Conservation (phyloP, 306 rosid genomes). For the Acacia acuminata region DNA sequence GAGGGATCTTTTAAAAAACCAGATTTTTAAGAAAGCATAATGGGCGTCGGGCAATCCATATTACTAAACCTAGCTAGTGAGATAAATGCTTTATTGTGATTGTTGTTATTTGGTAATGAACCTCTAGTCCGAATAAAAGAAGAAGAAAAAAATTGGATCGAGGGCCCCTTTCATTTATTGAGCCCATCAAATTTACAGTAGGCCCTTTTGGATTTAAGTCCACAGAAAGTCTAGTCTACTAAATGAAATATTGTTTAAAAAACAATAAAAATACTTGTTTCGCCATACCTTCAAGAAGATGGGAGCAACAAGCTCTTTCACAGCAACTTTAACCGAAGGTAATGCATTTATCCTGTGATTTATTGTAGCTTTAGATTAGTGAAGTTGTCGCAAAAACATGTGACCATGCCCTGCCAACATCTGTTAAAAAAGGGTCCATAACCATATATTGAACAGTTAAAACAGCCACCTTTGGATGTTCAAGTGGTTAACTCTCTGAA, state of each 20-base stretch:
- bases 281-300: constrained; percentile 39
- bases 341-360: too few species aligned
- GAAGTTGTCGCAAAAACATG: constrained; percentile 51
- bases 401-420: constrained; percentile 63
- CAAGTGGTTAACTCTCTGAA: constrained; percentile 33
- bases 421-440: constrained; percentile 47
- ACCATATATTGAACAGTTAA: constrained; percentile 51
- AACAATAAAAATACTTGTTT: neutral
- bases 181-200: neutral
- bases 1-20: too few species aligned
- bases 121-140: neutral
- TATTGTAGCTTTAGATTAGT: constrained; percentile 48
- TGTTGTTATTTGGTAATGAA: neutral
- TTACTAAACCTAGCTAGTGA: fast-evolving
- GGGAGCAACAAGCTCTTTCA: constrained; percentile 58
- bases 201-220: neutral
- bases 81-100: too few species aligned
- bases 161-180: neutral
- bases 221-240: too few species aligned
- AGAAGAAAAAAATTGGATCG: neutral
- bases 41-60: too few species aligned
- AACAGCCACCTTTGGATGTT: constrained; percentile 55
- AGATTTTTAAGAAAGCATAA: too few species aligned
- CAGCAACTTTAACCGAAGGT: constrained; percentile 52
- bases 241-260: too few species aligned